These are phyloP conservation scores for Magnaporthiopsis incrustans DNA, from an alignment of 2,329 filamentous ascomycete genomes.

Conservation along the genomic window DNA sequence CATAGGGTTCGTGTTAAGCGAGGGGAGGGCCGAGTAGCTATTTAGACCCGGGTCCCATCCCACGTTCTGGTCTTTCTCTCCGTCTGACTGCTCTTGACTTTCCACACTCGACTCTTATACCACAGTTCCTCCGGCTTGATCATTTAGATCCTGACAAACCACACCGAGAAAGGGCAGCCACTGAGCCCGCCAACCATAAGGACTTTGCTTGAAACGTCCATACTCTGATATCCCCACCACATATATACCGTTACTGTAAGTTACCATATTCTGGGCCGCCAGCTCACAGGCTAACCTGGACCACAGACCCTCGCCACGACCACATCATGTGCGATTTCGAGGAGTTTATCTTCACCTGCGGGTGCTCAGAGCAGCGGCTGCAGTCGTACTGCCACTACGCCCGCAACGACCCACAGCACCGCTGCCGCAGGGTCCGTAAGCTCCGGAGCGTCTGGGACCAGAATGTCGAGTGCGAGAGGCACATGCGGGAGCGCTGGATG, in stretches of 20 bases:
- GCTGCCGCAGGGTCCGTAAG: slow-evolving; percentile 60
- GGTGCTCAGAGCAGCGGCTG: slow-evolving; percentile 50
- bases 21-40: background rate
- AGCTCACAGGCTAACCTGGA: too few species aligned
- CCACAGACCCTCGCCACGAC: background rate
- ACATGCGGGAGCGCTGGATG: slow-evolving; percentile 19
- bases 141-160: too few species aligned
- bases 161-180: too few species aligned
- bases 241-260: too few species aligned
- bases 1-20: background rate
- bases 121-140: too few species aligned
- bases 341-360: slow-evolving; percentile 58
- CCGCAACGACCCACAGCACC: slow-evolving; percentile 62
- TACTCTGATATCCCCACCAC: too few species aligned
- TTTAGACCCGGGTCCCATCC: background rate
- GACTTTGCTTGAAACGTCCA: too few species aligned
- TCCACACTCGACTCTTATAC: background rate
- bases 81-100: background rate
- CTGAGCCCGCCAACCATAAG: too few species aligned
- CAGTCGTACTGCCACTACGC: slow-evolving; percentile 68
- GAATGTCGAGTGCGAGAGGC: slow-evolving; percentile 42
- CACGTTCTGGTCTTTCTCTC: background rate
- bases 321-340: slow-evolving; percentile 62
- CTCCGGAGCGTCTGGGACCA: slow-evolving; percentile 54
- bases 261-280: too few species aligned